These are phyloP conservation scores for Ambrosiella beaveri DNA, from an alignment of 2,329 filamentous ascomycete species.

Conservation along the genomic window DNA sequence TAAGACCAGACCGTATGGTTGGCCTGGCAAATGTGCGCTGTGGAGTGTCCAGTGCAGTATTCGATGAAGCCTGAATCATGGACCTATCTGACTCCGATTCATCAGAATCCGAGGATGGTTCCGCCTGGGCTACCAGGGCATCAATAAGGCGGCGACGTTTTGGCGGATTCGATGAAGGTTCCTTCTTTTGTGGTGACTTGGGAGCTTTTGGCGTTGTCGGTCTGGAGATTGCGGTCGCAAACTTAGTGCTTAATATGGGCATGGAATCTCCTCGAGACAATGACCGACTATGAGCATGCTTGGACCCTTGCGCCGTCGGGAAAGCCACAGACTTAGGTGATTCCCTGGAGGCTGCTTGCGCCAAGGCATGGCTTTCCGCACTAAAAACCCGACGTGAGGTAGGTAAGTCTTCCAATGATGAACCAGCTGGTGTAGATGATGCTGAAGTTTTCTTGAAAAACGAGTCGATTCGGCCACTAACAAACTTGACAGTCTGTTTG, in stretches of 20 bases:
- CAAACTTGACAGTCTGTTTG: constrained; percentile 4
- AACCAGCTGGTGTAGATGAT: not conserved
- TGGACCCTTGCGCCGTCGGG: not conserved
- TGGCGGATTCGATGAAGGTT: constrained; percentile 1
- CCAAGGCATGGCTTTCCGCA: not conserved
- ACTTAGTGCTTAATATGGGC: not conserved
- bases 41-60: not conserved
- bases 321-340: not conserved
- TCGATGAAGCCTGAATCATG: not conserved
- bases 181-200: not conserved
- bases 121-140: constrained; percentile 24
- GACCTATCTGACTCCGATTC: not conserved
- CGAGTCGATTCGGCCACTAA: constrained; percentile 9
- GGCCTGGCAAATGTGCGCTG: not conserved
- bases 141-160: constrained; percentile 24
- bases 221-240: not conserved
- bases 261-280: not conserved
- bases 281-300: not conserved
- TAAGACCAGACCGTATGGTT: not conserved
- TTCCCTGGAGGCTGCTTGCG: not conserved
- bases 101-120: constrained; percentile 18
- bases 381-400: not conserved
- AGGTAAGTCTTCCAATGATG: not conserved
- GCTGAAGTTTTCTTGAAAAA: constrained; percentile 6
- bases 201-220: not conserved